These are phyloP conservation scores for Ophiostoma piceae DNA, from an alignment of 2,329 filamentous ascomycete genomes.

Conservation along the genomic window DNA sequence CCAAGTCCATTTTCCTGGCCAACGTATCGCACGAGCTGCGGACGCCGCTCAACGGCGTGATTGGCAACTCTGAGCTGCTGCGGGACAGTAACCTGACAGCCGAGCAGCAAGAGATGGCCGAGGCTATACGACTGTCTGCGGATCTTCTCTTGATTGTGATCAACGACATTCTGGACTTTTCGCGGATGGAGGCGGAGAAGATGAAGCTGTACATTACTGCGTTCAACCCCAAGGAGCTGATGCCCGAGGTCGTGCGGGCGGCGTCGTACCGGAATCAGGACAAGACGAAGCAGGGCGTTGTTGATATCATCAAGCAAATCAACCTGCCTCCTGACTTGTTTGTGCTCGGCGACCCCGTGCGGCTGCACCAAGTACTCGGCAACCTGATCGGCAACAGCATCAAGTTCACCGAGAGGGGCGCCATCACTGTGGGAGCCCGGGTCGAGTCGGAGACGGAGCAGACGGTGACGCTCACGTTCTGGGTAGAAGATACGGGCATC, in stretches of 20 bases:
- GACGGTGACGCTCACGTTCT: conserved; percentile 71
- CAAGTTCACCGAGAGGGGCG: conserved; percentile 85
- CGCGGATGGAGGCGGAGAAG: conserved; percentile 84
- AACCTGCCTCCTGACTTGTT: conserved; percentile 66
- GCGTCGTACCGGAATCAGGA: conserved; percentile 62
- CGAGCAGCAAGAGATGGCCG: conserved; percentile 79
- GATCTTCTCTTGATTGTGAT: conserved; percentile 87
- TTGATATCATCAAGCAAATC: conserved; percentile 64
- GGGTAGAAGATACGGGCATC: conserved; percentile 85
- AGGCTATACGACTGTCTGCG: conserved; percentile 79
- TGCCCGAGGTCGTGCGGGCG: conserved; percentile 60
- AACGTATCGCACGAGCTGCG: conserved; percentile 78
- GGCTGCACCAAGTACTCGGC: conserved; percentile 63
- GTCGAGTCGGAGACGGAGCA: conserved; percentile 66
- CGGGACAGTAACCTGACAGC: conserved; percentile 68
- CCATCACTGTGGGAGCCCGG: conserved; percentile 74
- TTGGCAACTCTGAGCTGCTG: conserved; percentile 80
- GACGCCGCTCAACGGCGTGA: conserved; percentile 80
- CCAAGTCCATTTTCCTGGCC: conserved; percentile 74
- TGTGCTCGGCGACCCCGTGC: conserved; percentile 61
- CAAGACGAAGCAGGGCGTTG: conserved; percentile 57
- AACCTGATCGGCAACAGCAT: conserved; percentile 90
- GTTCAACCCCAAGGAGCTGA: conserved; percentile 63
- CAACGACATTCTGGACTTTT: conserved; percentile 77
- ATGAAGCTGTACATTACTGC: conserved; percentile 73